These are phyloP conservation scores for Nissolia schottii DNA, from an alignment of 306 rosid species.

Conservation along the genomic window DNA sequence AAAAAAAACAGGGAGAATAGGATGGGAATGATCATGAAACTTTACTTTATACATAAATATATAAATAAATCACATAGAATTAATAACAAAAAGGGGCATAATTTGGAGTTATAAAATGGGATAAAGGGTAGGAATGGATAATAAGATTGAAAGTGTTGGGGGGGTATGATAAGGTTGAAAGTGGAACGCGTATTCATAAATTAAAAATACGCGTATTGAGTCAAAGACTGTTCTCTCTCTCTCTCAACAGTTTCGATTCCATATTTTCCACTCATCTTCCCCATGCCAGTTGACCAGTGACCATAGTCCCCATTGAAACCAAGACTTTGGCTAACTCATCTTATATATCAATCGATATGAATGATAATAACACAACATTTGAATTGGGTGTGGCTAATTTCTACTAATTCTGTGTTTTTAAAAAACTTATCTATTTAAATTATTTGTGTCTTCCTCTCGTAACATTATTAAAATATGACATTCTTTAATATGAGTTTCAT, in stretches of 20 bases:
- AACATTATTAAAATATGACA: no score
- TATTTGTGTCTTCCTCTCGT: no score
- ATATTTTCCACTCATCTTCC: not conserved
- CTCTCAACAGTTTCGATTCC: not conserved
- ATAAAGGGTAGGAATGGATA: not conserved
- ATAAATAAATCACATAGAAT: no score
- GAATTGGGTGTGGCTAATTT: no score
- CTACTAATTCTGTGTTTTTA: no score
- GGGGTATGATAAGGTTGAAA: slow-evolving; percentile 21
- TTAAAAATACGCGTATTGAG: slow-evolving; percentile 19
- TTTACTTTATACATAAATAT: no score
- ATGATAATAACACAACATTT: no score
- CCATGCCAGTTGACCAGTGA: not conserved
- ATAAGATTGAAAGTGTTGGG: slow-evolving; percentile 25
- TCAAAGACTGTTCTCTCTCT: slow-evolving; percentile 44
- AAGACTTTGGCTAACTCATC: not conserved
- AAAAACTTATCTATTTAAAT: no score
- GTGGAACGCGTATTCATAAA: slow-evolving; percentile 62
- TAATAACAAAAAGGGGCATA: not conserved
- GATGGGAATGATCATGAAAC: not conserved
- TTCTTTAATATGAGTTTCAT: no score
- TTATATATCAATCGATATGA: no score
- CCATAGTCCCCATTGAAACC: not conserved
- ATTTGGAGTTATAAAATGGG: not conserved
- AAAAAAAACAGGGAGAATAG: not conserved